A percentile compares a stretch with the other conserved stretches of the same genome.
phyloP scores from a whole-genome alignment of 495 filamentous ascomycete genomes.

The Aspergillus haitiensis region DNA sequence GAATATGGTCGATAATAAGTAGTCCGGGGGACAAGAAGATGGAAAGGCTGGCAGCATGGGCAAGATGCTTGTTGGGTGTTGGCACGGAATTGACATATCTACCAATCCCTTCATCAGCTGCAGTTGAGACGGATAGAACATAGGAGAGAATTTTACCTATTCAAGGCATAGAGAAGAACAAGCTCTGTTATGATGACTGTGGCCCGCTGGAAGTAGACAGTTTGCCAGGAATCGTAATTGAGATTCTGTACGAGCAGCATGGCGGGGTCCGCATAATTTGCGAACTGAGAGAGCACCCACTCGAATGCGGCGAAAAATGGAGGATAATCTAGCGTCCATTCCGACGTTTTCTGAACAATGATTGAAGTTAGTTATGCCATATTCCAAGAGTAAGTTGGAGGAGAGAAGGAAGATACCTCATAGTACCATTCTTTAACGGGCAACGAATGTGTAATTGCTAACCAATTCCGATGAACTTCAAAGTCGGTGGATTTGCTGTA shows the following conservation, averaged over 20 bases:
- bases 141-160: constrained; percentile 54
- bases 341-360: constrained; percentile 70
- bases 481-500: constrained; percentile 97
- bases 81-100: constrained; percentile 73
- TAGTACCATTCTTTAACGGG: constrained; percentile 92
- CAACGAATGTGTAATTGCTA: constrained; percentile 87
- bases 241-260: constrained; percentile 84
- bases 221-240: constrained; percentile 84
- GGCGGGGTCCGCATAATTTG: constrained; percentile 69
- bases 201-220: constrained; percentile 85
- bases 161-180: constrained; percentile 79
- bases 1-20: constrained; percentile 96
- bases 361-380: constrained; percentile 10
- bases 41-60: constrained; percentile 84
- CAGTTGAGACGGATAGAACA: background rate
- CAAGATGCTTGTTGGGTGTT: constrained; percentile 64
- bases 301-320: constrained; percentile 98
- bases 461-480: constrained; percentile 97
- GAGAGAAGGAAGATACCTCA: constrained; percentile 55
- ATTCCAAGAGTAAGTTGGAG: background rate
- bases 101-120: constrained; percentile 5
- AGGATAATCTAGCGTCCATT: constrained; percentile 99
- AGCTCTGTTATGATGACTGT: constrained; percentile 89
- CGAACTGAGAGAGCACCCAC: constrained; percentile 84
- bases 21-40: constrained; percentile 90